phyloP scores from a whole-genome alignment of 2,329 filamentous ascomycete species.

The Dactylellina cionopaga region DNA sequence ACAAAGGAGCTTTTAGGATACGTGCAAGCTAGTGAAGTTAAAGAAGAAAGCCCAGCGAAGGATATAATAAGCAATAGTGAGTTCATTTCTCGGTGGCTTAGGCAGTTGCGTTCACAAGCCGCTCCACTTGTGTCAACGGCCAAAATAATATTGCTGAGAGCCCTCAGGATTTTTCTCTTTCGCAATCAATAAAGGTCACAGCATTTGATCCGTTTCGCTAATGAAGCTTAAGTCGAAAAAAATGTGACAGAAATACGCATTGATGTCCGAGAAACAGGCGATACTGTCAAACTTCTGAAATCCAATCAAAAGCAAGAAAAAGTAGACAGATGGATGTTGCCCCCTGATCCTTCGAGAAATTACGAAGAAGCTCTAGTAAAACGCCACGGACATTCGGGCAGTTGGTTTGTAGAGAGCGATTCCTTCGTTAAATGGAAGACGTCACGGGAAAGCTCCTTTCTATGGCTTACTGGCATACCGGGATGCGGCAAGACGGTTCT shows the following conservation, averaged over 20 bases:
- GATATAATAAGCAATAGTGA: too few species aligned
- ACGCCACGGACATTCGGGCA: not conserved
- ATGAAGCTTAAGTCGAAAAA: not conserved
- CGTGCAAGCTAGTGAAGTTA: too few species aligned
- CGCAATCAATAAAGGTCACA: too few species aligned
- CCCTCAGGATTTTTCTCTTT: too few species aligned
- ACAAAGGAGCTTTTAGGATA: too few species aligned
- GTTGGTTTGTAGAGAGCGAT: conserved; percentile 59
- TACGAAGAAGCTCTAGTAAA: not conserved
- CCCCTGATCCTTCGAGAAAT: conserved; percentile 8
- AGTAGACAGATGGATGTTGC: not conserved
- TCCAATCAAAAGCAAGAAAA: not conserved
- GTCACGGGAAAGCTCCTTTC: conserved; percentile 54
- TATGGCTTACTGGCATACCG: conserved; percentile 62
- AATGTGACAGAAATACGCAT: not conserved
- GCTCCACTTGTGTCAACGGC: too few species aligned
- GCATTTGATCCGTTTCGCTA: not conserved
- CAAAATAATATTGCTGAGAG: not conserved
- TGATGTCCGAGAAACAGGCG: not conserved
- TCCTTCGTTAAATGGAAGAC: conserved; percentile 59
- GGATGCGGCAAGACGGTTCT: conserved; percentile 63
- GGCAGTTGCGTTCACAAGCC: too few species aligned
- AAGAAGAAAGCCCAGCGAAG: too few species aligned
- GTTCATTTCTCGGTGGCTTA: too few species aligned
- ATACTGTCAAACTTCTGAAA: not conserved